Evolutionary conservation across 2,329 filamentous ascomycete species (phyloP).

Genomic region (Orbilia quercus): DNA sequence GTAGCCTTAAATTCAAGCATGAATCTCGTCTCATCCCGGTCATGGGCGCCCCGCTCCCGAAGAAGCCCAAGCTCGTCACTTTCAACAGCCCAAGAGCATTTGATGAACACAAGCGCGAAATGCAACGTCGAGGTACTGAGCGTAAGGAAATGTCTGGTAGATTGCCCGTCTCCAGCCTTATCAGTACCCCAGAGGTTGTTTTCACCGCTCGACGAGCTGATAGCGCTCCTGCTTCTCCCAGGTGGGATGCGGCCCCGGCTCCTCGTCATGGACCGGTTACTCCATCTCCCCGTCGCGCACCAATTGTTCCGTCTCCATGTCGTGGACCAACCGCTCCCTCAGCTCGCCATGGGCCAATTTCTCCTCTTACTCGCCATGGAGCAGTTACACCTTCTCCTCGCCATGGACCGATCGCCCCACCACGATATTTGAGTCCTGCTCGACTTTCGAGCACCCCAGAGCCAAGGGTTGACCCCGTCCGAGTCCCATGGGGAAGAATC

Average conservation of each 20-base stretch:
- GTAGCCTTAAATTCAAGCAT: slow-evolving; percentile 16
- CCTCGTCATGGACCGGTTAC: slow-evolving; percentile 10
- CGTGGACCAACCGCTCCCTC: too few relatives aligned
- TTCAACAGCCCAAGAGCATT: slow-evolving; percentile 17
- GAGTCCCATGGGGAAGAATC: slow-evolving; percentile 22
- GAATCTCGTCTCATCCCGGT: slow-evolving; percentile 33
- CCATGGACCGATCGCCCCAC: slow-evolving; percentile 18
- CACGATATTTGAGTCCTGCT: slow-evolving; percentile 20
- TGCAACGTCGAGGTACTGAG: slow-evolving; percentile 12
- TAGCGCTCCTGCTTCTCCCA: not conserved
- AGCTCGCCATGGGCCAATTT: too few relatives aligned
- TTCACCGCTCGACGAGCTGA: too few relatives aligned
- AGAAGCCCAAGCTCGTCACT: slow-evolving; percentile 21
- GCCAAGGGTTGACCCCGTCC: slow-evolving; percentile 25
- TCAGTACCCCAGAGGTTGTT: too few relatives aligned
- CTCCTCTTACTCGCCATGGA: too few relatives aligned
- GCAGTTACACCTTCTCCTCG: too few relatives aligned
- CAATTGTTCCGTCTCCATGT: too few relatives aligned
- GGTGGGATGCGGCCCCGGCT: not conserved
- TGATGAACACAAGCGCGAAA: slow-evolving; percentile 33
- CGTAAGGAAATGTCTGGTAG: not conserved
- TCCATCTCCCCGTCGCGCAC: too few relatives aligned
- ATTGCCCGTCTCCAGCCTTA: slow-evolving; percentile 16
- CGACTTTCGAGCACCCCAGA: slow-evolving; percentile 21
- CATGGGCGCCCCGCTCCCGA: slow-evolving; percentile 21